A percentile compares a stretch with the other conserved stretches of the same genome.
phyloP scores from a whole-genome alignment of 371 early-diverging fungal genomes.

The Entomophthora muscae region DNA sequence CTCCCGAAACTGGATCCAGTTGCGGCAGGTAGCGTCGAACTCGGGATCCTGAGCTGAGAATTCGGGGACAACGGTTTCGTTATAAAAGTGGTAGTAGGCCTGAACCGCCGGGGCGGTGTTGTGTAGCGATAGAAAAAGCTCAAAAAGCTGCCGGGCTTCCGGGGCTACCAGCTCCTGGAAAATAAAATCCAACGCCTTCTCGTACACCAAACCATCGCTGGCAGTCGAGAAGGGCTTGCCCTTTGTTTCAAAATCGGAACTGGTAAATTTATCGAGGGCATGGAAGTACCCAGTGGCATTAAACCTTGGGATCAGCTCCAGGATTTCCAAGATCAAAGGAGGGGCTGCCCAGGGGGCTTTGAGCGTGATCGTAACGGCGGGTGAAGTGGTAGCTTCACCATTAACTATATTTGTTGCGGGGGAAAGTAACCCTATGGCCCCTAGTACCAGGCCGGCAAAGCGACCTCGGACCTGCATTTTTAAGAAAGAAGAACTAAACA shows the following conservation, averaged over 20 bases:
- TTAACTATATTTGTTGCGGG: too few species aligned
- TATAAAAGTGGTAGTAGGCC: constrained; percentile 61
- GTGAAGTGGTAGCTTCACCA: background rate
- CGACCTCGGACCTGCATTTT: too few species aligned
- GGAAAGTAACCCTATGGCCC: too few species aligned
- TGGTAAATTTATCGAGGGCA: background rate
- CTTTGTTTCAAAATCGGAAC: constrained; percentile 1
- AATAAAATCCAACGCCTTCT: background rate
- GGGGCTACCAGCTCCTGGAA: background rate
- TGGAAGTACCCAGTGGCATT: background rate
- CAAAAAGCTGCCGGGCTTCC: constrained; percentile 16
- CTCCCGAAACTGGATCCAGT: constrained; percentile 53
- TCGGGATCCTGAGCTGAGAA: constrained; percentile 10
- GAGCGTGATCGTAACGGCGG: background rate
- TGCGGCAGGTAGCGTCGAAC: constrained; percentile 32
- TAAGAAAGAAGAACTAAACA: too few species aligned
- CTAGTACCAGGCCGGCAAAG: too few species aligned
- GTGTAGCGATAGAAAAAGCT: constrained; percentile 43
- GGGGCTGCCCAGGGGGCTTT: constrained; percentile 23
- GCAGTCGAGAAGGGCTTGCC: constrained; percentile 2
- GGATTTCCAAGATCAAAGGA: constrained; percentile 29
- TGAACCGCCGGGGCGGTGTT: constrained; percentile 56
- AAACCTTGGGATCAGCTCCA: constrained; percentile 20
- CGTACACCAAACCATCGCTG: background rate
- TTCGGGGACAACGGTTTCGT: constrained; percentile 30